Evolutionary conservation across 208 protist species (phyloP), one percentile per base, ranked within the genome.

Genomic region (Acanthamoeba triangularis): DNA sequence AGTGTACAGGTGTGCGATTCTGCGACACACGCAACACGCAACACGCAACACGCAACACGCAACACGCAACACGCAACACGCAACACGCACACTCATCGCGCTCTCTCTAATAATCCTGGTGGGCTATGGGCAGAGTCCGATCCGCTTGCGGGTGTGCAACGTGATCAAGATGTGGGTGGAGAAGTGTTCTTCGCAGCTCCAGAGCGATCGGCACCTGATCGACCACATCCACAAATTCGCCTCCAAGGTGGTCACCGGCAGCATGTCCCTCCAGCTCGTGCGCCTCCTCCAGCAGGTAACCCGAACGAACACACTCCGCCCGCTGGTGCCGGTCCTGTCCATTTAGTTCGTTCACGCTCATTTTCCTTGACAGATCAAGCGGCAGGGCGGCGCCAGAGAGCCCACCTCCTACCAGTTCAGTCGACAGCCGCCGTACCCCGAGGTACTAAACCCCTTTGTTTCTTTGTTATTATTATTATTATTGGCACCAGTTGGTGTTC

Each of bases 161-260:
- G 95, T 97, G 1, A 61, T 97, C 33, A 96, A 96, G n/a, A 94
- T 93, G 69, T 97, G 96, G 96, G 41, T 96, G 10, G 96, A 97
- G 20, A 95, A 96, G 47, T 97, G 94, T 67, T 96, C 63, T 5
- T 93, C 88, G 0, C 94, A 96, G n/a, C 95, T 97, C 49, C 84
- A 96, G 44, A 87, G 88, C 56, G 95, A 97, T 59, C 33, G 16
- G 28, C 33, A 63, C 28, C 49, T 90, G 52, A 18, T 65, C n/a
- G 54, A 90, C 37, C 54, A 65, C 35, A n/a, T 90, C 30, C 52
- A 65, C 25, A 56, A 41, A 28, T 90, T 90, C 35, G 82, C 82
- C 82, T 67, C 44, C 52, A 90, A 63, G 82, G 82, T 90, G n/a
- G 52, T 90, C 54, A 67, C 82, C 0, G 54, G 54, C 25, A 65